Base-by-base conservation (phyloP, 2,329 filamentous ascomycete species). In the Amauroascus verrucosus region DNA sequence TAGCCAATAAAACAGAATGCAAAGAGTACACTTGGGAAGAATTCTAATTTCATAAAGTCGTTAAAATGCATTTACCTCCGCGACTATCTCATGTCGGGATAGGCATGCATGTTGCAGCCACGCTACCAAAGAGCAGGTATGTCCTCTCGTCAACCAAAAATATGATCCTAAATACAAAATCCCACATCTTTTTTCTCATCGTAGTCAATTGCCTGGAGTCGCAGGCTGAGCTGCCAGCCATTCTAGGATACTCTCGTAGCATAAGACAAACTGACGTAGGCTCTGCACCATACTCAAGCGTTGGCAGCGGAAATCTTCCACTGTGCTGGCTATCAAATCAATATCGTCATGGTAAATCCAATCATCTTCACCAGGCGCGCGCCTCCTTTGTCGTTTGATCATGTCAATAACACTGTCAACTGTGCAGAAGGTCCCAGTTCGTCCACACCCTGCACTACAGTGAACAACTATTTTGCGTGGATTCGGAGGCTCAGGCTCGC, bases 261-360 rank as follows among this genome's bases (percentile, higher is more conserved):
- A 98, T 32, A 98, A 80, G 48, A 96, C 91, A 71, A 86, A 97
- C 67, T 98, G 93, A 56, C 88, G 78, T 54, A 97, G 72, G 63
- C 86, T 96, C 70, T 97, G 93, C 41, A 98, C 91, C 90, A 97
- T 98, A 69, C 89, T 96, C 18, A 96, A 72, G 59, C 93, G 77
- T 72, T 98, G 93, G 47, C 79, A 75, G 54, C 93, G 78, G 68
- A 98, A 95, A 62, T 96, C 89, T 61, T 93, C 86, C 1, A 98
- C 91, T 0, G 90, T 93, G 65, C 82, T 83, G 57, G 87, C 83
- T 46, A 98, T 83, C 56, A 97, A 70, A 66, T 98, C 93, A 1
- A 86, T 65, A 24, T 80, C 77, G 45, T 87, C 81, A 57, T 85
- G 77, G 13, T 76, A 70, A n/a, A 90, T 66, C 86, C 86, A 95